Conservation (phyloP, 805 yeast species). For the Lipomyces oligophaga region DNA sequence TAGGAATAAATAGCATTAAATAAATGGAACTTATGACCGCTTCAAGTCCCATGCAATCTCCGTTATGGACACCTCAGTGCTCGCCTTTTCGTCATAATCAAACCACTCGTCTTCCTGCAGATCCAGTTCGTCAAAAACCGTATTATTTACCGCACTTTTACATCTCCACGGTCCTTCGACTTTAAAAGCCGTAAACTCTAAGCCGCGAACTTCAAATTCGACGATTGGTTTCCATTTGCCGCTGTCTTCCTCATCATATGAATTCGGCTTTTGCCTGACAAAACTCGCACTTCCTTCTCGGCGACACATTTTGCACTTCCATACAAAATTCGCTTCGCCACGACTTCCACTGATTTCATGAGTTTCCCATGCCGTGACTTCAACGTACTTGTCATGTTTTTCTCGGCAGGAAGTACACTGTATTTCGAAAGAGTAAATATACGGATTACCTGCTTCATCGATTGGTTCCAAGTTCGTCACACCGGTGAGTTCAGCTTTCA, state of each 20-base stretch:
- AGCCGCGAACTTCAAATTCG: constrained; percentile 80
- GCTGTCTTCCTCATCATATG: constrained; percentile 41
- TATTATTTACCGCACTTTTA: constrained; percentile 49
- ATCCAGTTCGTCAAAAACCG: constrained; percentile 61
- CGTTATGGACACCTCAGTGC: constrained; percentile 74
- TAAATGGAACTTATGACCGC: constrained; percentile 15
- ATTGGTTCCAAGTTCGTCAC: constrained; percentile 55
- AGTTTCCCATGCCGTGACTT: constrained; percentile 24
- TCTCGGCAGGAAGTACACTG: constrained; percentile 77
- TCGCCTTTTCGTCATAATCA: constrained; percentile 86
- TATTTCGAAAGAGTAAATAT: constrained; percentile 62
- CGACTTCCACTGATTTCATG: constrained; percentile 56
- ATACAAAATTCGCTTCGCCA: constrained; percentile 80
- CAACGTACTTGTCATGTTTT: constrained; percentile 52
- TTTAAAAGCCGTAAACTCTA: constrained; percentile 63
- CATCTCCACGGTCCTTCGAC: constrained; percentile 64
- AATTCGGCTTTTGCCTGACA: constrained; percentile 32
- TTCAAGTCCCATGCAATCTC: constrained; percentile 66
- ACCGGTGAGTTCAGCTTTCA: constrained; percentile 49
- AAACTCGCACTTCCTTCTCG: constrained; percentile 37
- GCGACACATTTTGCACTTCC: constrained; percentile 66
- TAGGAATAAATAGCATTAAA: neutral
- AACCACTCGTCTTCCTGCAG: constrained; percentile 84
- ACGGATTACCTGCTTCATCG: constrained; percentile 60
- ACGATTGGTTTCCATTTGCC: constrained; percentile 50